Base-by-base conservation (phyloP, 768 basidiomycete genomes). In the Lentinula guzmanii region DNA sequence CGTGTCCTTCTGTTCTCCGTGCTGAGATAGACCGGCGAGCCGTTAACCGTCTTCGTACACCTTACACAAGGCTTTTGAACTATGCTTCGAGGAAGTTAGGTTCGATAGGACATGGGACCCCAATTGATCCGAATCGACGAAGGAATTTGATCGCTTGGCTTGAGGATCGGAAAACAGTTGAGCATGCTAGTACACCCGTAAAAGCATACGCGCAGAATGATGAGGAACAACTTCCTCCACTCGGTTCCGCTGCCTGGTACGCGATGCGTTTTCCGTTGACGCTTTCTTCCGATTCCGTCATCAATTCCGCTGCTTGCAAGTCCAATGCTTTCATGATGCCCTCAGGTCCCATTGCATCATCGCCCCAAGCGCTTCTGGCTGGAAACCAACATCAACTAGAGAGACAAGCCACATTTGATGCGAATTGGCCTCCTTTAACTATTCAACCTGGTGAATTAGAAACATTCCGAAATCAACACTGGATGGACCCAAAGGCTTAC, bases 41-140 rank as follows among this genome's bases (percentile, higher is more conserved):
- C 16, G 31, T 18, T 35, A 45, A 6, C 8, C 58, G 58, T 50
- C 48, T 59, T 33, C 58, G 33, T 16, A 59, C 45, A 11, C 58
- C 58, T 11, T 59, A 45, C n/a, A 39, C 43, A 5, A 15, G 58
- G 31, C 31, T 35, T 37, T n/a, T 59, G 43, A 59, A 59, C 24
- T 59, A 59, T 50, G 34, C 45, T 35, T 59, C 58, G 45, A 59
- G 46, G 58, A 46, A 24, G 42, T 28, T 59, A 13, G 58, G 58
- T 18, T 48, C 58, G 24, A 59, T 59, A 28, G 58, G 45, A 10
- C n/a, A 51, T 21, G 58, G 58, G 4, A 59, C 58, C 4, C 58
- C 58, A 13, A 59, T 59, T 18, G 58, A 59, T 24, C 58, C 58
- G 4, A 51, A 59, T 31, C 43, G 58, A 39, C 15, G 58, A 28